Evolutionary conservation across 805 yeast species (phyloP).

Genomic region (Yamadazyma akitaensis): DNA sequence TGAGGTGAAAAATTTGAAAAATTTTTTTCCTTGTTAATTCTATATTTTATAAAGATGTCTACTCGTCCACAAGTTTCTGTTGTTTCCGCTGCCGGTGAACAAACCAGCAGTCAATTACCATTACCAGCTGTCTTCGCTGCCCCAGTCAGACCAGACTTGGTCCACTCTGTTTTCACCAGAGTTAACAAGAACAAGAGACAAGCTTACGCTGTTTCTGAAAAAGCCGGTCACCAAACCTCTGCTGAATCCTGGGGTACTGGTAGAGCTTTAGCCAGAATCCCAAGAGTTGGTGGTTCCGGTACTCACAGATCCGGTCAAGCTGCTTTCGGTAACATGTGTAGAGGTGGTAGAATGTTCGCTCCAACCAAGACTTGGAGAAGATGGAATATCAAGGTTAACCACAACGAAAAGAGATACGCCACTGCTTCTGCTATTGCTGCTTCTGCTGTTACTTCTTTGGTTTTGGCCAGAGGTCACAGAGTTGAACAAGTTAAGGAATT

Average conservation of each 20-base stretch:
- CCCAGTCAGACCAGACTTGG: constrained; percentile 99
- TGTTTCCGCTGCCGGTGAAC: constrained; percentile 82
- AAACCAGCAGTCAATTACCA: constrained; percentile 78
- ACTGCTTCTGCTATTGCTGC: constrained; percentile 99
- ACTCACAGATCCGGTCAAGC: constrained; percentile 99
- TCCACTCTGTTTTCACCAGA: constrained; percentile 97
- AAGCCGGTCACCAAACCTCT: constrained; percentile 99
- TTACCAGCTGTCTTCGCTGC: constrained; percentile 99
- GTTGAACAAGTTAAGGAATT: constrained; percentile 97
- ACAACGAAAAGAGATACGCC: constrained; percentile 99
- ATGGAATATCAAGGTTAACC: constrained; percentile 99
- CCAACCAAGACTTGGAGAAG: constrained; percentile 99
- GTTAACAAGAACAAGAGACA: constrained; percentile 99
- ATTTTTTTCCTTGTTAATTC: constrained; percentile 4
- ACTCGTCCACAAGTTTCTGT: constrained; percentile 96
- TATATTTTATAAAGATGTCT: constrained; percentile 28
- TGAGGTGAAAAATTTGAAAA: constrained; percentile 16
- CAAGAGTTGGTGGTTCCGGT: constrained; percentile 99
- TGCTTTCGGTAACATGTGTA: constrained; percentile 99
- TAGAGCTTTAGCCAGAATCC: constrained; percentile 99
- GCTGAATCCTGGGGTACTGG: constrained; percentile 99
- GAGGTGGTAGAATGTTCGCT: constrained; percentile 99
- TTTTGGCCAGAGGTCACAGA: constrained; percentile 99
- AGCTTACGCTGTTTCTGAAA: constrained; percentile 99
- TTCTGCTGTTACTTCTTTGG: constrained; percentile 96